These are phyloP conservation scores for Pythium coloratum DNA, from an alignment of 352 stramenopile species.

Conservation along the genomic window DNA sequence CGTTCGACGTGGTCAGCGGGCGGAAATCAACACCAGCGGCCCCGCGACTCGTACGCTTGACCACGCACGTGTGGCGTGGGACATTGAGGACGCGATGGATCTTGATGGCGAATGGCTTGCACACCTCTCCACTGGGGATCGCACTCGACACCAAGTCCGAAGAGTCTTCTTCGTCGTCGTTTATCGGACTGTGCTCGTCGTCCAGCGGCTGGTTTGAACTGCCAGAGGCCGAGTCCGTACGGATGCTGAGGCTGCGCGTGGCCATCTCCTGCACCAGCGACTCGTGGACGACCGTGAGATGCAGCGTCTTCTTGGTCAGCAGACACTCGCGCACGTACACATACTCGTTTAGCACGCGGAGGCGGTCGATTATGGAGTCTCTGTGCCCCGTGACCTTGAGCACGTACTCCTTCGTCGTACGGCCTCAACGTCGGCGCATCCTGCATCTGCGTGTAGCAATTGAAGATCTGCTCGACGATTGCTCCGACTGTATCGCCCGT, in stretches of 20 bases:
- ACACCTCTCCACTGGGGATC: conserved; percentile 54
- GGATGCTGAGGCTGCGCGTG: conserved; percentile 76
- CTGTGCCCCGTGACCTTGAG: conserved; percentile 85
- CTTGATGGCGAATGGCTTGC: conserved; percentile 67
- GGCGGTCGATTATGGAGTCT: conserved; percentile 85
- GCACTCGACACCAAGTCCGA: conserved; percentile 31
- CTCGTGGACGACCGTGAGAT: conserved; percentile 82
- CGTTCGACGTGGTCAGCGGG: conserved; percentile 57
- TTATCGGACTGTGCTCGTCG: conserved; percentile 56
- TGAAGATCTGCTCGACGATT: conserved; percentile 89
- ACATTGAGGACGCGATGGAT: conserved; percentile 86
- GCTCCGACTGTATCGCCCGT: conserved; percentile 82
- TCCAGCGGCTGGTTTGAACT: conserved; percentile 62
- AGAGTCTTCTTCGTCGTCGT: conserved; percentile 61
- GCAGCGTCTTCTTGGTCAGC: conserved; percentile 84
- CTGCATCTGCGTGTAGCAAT: conserved; percentile 81
- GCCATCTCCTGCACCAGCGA: conserved; percentile 83
- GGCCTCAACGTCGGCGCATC: conserved; percentile 70
- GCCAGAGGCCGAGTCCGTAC: conserved; percentile 49
- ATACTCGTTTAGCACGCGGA: conserved; percentile 85
- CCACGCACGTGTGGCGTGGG: conserved; percentile 61
- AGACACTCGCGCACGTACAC: conserved; percentile 85
- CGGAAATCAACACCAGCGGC: conserved; percentile 39
- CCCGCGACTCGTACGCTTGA: conserved; percentile 72
- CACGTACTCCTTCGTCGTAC: conserved; percentile 79